A percentile compares a stretch with the other conserved stretches of the same genome.
These are phyloP conservation scores for Podospora sp. DNA, from an alignment of 495 filamentous ascomycete genomes.

Conservation along the genomic window DNA sequence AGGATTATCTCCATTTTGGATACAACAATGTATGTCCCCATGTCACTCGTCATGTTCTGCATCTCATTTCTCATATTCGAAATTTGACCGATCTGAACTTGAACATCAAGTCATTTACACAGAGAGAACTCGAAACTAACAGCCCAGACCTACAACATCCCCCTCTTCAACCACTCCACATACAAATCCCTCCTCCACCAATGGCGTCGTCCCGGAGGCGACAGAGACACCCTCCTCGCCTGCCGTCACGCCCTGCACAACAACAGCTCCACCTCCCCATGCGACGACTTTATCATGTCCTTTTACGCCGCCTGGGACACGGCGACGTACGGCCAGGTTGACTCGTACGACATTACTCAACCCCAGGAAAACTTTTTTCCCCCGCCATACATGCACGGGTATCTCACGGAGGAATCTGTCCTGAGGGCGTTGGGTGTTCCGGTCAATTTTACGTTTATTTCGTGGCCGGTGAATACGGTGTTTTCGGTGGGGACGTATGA, in stretches of 20 bases:
- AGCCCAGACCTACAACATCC: constrained; percentile 65
- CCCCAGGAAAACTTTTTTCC: constrained; percentile 62
- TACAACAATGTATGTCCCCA: constrained; percentile 51
- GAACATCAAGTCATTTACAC: not conserved
- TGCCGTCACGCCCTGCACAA: constrained; percentile 39
- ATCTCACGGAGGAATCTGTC: constrained; percentile 59
- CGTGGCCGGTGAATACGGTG: constrained; percentile 50
- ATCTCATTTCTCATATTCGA: too few relatives aligned
- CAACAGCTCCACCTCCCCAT: not conserved
- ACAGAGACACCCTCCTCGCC: constrained; percentile 40
- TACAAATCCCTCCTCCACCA: constrained; percentile 40
- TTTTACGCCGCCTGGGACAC: not conserved
- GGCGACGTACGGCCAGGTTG: not conserved
- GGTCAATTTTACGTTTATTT: constrained; percentile 64
- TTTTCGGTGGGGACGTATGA: constrained; percentile 57
- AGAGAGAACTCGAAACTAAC: not conserved
- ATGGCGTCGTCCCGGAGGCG: constrained; percentile 36
- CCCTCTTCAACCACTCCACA: constrained; percentile 49
- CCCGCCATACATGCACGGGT: constrained; percentile 59
- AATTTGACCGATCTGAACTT: too few relatives aligned
- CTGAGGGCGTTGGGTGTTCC: constrained; percentile 64
- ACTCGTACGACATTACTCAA: constrained; percentile 59
- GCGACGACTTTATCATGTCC: not conserved
- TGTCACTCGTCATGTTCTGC: not conserved
- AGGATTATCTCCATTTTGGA: constrained; percentile 64